Percentiles rank a stretch among this genome's conserved stretches.
Conservation (phyloP, 1,139 yeast genomes). For the Diutina pseudorugosa region DNA sequence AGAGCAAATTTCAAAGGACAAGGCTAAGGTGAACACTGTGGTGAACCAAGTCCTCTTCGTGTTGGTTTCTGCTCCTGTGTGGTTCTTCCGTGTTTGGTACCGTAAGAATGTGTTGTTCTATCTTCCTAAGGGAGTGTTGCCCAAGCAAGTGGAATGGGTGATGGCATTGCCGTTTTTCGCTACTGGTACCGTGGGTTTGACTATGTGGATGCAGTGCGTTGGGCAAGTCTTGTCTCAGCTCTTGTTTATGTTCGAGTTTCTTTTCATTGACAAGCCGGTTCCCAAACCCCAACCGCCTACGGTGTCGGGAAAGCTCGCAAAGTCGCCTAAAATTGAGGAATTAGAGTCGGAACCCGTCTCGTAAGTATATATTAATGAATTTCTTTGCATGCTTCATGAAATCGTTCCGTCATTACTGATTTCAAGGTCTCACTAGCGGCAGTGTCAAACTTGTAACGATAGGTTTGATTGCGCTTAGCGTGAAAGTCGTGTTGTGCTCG, state of each 20-base stretch:
- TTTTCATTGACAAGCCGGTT: conserved; percentile 15
- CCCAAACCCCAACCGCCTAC: conserved; percentile 12
- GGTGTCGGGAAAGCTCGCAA: not conserved
- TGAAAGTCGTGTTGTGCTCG: conserved; percentile 7
- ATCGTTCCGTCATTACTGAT: conserved; percentile 15
- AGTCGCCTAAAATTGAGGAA: not conserved
- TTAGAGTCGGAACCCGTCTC: not conserved
- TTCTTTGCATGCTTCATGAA: conserved; percentile 9
- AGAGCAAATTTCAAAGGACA: conserved; percentile 22
- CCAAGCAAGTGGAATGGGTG: conserved; percentile 42
- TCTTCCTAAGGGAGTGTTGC: conserved; percentile 48
- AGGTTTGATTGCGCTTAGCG: conserved; percentile 11
- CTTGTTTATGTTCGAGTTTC: conserved; percentile 17
- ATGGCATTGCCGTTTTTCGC: conserved; percentile 52
- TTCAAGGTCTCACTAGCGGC: conserved; percentile 11
- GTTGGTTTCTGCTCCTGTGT: conserved; percentile 30
- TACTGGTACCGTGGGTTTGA: conserved; percentile 40
- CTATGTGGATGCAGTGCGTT: conserved; percentile 35
- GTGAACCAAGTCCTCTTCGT: conserved; percentile 18
- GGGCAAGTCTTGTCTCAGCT: conserved; percentile 20
- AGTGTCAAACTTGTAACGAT: conserved; percentile 14
- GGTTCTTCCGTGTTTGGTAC: conserved; percentile 43
- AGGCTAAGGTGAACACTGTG: conserved; percentile 22
- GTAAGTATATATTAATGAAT: not conserved
- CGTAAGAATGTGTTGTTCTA: conserved; percentile 49